These are phyloP conservation scores for Cordyceps tenuipes DNA, from an alignment of 2,329 filamentous ascomycete genomes.

Conservation along the genomic window DNA sequence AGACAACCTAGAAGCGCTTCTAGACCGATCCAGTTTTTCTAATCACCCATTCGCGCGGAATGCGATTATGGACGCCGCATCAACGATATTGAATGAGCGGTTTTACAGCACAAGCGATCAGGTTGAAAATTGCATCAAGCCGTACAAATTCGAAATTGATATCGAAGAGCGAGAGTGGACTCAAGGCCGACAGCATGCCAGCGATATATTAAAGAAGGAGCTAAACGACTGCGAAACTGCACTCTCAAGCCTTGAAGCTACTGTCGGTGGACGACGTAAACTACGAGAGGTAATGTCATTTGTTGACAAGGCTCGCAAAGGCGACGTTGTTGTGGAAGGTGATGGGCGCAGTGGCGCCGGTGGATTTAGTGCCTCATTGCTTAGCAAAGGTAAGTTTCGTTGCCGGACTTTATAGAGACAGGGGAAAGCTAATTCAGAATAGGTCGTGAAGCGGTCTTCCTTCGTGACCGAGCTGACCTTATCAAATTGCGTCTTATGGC, in stretches of 20 bases:
- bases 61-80: conserved; percentile 86
- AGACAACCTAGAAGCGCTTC: conserved; percentile 68
- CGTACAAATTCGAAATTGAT: conserved; percentile 97
- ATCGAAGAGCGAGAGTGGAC: conserved; percentile 86
- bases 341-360: conserved; percentile 79
- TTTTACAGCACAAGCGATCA: conserved; percentile 97
- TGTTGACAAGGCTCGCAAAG: conserved; percentile 81
- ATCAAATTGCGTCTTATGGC: conserved; percentile 85
- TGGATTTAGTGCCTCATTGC: conserved; percentile 80
- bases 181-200: conserved; percentile 75
- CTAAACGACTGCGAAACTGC: conserved; percentile 76
- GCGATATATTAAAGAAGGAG: conserved; percentile 75
- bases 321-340: conserved; percentile 76
- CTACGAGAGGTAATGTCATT: conserved; percentile 84
- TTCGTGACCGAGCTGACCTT: conserved; percentile 82
- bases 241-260: conserved; percentile 64
- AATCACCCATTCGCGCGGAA: conserved; percentile 86
- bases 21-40: conserved; percentile 74
- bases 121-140: conserved; percentile 98
- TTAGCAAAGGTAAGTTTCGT: conserved; percentile 61
- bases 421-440: conserved; percentile 20
- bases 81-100: conserved; percentile 82
- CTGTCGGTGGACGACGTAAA: conserved; percentile 74
- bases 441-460: conserved; percentile 90
- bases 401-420: background rate